A percentile compares a stretch with the other conserved stretches of the same genome.
These are phyloP conservation scores for Macrocybe gigantea DNA, from an alignment of 768 basidiomycete genomes.

Conservation along the genomic window DNA sequence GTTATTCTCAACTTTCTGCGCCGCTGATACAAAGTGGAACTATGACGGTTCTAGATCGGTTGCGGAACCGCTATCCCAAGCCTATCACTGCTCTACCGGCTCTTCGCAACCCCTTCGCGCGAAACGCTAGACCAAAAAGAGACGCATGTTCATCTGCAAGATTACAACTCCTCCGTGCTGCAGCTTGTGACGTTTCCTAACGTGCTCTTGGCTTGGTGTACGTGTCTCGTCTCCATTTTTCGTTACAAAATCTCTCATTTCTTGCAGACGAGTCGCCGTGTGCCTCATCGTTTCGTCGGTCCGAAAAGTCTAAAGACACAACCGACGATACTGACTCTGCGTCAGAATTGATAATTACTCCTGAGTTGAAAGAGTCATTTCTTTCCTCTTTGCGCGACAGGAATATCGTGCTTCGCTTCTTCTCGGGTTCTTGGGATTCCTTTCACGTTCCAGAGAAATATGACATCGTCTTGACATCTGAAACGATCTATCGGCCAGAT, in stretches of 20 bases:
- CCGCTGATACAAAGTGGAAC: neutral
- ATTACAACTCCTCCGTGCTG: constrained; percentile 83
- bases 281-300: neutral
- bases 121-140: constrained; percentile 11
- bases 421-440: constrained; percentile 74
- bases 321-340: constrained; percentile 22
- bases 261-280: neutral
- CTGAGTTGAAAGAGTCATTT: constrained; percentile 63
- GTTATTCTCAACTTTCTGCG: constrained; percentile 9
- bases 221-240: constrained; percentile 19
- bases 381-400: constrained; percentile 44
- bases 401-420: constrained; percentile 65
- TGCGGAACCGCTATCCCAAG: constrained; percentile 92
- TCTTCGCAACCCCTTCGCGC: constrained; percentile 38
- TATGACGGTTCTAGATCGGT: constrained; percentile 55
- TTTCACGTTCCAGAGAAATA: constrained; percentile 46
- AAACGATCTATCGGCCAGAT: constrained; percentile 82
- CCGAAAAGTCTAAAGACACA: constrained; percentile 62
- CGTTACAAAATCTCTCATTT: constrained; percentile 1
- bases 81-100: constrained; percentile 57
- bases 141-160: constrained; percentile 75
- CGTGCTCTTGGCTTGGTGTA: constrained; percentile 77
- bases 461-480: constrained; percentile 79
- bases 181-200: constrained; percentile 79
- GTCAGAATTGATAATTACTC: constrained; percentile 64